phyloP scores from a whole-genome alignment of 2,329 filamentous ascomycete genomes.

The Aspergillus oerlinghausenensis region DNA sequence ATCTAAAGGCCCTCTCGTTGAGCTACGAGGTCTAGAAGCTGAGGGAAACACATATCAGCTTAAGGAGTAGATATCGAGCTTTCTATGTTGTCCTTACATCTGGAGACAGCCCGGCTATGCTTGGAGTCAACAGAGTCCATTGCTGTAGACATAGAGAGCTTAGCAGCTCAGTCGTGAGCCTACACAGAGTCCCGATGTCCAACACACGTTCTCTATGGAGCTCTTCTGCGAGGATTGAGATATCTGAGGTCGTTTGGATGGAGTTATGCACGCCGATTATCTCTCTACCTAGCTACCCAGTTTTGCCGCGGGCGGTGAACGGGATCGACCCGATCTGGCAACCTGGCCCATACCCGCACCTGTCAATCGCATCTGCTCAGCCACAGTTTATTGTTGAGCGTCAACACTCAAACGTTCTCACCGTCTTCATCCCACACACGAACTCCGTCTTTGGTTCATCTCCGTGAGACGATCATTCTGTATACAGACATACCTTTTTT shows the following conservation, averaged over 20 bases:
- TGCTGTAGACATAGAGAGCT: background rate
- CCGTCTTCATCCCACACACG: background rate
- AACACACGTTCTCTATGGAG: background rate
- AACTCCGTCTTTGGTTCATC: background rate
- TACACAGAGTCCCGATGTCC: background rate
- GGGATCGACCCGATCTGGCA: slow-evolving; percentile 17
- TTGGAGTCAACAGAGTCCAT: slow-evolving; percentile 13
- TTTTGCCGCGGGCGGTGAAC: slow-evolving; percentile 22
- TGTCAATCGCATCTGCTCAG: slow-evolving; percentile 17
- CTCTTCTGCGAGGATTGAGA: background rate
- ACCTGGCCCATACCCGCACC: slow-evolving; percentile 17
- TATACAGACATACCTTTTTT: background rate
- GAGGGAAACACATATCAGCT: slow-evolving; percentile 8
- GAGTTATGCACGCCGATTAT: background rate
- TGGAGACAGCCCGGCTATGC: slow-evolving; percentile 35
- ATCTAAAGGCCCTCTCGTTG: slow-evolving; percentile 76
- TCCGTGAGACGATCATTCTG: background rate
- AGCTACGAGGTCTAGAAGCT: slow-evolving; percentile 40
- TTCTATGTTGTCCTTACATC: slow-evolving; percentile 25
- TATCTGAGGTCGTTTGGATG: background rate
- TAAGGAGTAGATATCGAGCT: background rate
- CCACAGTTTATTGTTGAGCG: slow-evolving; percentile 3
- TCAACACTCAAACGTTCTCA: background rate
- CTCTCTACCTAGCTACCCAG: background rate
- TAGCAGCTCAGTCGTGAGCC: background rate